Evolutionary conservation across 2,329 filamentous ascomycete genomes (phyloP).

Genomic region (Trichophaea hybrida): DNA sequence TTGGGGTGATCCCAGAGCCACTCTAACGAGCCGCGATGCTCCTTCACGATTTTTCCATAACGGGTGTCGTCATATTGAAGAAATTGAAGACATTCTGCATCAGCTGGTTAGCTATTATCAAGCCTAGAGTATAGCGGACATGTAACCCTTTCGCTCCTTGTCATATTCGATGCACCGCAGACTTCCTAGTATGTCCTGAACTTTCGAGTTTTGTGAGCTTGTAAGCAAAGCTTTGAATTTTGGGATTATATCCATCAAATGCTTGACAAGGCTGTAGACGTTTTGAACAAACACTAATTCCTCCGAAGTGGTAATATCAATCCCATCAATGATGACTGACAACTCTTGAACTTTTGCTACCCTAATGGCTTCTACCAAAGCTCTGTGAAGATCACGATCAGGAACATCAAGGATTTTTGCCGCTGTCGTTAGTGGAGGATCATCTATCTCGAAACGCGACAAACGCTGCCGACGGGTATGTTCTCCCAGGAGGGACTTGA

Average conservation of each 20-base stretch:
- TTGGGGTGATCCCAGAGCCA: neutral
- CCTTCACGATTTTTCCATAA: neutral
- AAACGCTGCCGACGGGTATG: neutral
- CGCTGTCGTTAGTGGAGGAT: neutral
- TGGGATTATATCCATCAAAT: neutral
- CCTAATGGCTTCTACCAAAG: neutral
- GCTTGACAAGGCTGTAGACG: neutral
- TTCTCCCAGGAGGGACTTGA: neutral
- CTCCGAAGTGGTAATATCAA: neutral
- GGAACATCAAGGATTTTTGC: neutral
- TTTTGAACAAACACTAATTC: neutral
- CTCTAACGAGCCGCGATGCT: neutral
- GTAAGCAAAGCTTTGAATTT: neutral
- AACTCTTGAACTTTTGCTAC: neutral
- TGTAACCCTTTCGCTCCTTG: conserved; percentile 3
- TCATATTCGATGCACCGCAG: neutral
- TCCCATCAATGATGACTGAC: neutral
- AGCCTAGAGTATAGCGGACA: neutral
- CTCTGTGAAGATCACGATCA: neutral
- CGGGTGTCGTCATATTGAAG: too few species aligned
- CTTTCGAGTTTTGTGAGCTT: neutral
- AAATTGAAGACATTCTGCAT: neutral
- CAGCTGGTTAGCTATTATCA: neutral
- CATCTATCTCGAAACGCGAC: neutral
- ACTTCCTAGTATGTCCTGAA: neutral